Evolutionary conservation across 1,284 basidiomycete species (phyloP).

Genomic region (Ustilago shanxiensis): DNA sequence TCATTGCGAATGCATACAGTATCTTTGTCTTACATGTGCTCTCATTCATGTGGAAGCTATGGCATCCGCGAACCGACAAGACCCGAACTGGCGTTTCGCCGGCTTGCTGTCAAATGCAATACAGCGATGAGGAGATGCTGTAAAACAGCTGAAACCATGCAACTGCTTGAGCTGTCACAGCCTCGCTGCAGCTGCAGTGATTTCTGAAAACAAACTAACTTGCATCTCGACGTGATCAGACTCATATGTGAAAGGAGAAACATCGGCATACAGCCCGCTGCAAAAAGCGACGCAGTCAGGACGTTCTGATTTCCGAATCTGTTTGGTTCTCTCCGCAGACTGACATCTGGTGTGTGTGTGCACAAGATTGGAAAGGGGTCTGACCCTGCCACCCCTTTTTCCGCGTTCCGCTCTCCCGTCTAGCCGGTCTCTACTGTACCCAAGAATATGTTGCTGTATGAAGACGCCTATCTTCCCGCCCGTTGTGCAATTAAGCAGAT

Average conservation of each 20-base stretch:
- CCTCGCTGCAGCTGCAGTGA: not conserved
- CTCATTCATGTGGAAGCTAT: not conserved
- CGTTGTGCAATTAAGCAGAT: not conserved
- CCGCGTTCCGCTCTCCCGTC: not conserved
- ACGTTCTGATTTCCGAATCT: not conserved
- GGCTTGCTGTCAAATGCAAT: not conserved
- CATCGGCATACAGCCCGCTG: not conserved
- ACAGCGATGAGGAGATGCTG: no score
- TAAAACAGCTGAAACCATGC: not conserved
- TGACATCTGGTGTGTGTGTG: not conserved
- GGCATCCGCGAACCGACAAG: not conserved
- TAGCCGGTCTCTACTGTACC: not conserved
- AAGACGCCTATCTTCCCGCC: not conserved
- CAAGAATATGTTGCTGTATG: no score
- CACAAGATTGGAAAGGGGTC: constrained; percentile 2
- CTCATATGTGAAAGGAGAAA: not conserved
- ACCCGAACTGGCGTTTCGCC: not conserved
- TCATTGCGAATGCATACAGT: not conserved
- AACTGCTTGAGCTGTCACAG: not conserved
- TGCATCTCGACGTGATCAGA: not conserved
- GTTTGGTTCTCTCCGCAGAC: not conserved
- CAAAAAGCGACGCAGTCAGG: not conserved
- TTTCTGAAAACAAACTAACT: not conserved
- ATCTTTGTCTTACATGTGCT: not conserved
- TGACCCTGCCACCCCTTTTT: constrained; percentile 10